Conservation (phyloP, 164 flowering plant genomes). For the Macadamia tetraphylla region DNA sequence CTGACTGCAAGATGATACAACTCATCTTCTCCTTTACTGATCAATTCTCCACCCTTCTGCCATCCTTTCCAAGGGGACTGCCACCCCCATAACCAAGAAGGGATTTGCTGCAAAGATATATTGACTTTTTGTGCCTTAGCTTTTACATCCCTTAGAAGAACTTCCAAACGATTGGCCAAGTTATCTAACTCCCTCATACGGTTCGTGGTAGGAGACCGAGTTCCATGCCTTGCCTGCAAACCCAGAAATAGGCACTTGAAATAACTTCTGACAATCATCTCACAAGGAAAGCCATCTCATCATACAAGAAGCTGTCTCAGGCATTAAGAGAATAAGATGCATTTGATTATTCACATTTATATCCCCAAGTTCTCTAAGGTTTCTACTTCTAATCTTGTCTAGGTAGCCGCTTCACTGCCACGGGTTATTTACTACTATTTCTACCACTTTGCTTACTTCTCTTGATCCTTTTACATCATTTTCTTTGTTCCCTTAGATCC, state of each 20-base stretch:
- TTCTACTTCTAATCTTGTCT: too few relatives aligned
- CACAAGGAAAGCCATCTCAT: not conserved
- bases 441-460: too few relatives aligned
- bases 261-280: not conserved
- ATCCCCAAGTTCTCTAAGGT: not conserved
- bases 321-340: not conserved
- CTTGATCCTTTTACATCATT: too few relatives aligned
- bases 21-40: conserved; percentile 72
- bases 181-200: conserved; percentile 61
- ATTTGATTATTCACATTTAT: not conserved
- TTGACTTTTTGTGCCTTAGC: conserved; percentile 15
- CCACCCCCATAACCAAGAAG: conserved; percentile 82
- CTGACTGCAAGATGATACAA: conserved; percentile 71
- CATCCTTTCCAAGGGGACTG: conserved; percentile 93
- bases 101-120: conserved; percentile 34
- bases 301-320: not conserved
- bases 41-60: conserved; percentile 72
- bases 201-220: conserved; percentile 90
- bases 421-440: too few relatives aligned
- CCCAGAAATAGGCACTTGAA: not conserved
- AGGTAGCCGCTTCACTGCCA: too few relatives aligned
- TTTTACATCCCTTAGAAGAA: conserved; percentile 49
- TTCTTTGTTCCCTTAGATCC: too few relatives aligned
- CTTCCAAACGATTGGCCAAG: conserved; percentile 45
- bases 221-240: conserved; percentile 89